A percentile compares a stretch with the other conserved stretches of the same genome.
These are phyloP conservation scores for Vitis labrusca DNA, from an alignment of 164 flowering plant species.

Conservation along the genomic window DNA sequence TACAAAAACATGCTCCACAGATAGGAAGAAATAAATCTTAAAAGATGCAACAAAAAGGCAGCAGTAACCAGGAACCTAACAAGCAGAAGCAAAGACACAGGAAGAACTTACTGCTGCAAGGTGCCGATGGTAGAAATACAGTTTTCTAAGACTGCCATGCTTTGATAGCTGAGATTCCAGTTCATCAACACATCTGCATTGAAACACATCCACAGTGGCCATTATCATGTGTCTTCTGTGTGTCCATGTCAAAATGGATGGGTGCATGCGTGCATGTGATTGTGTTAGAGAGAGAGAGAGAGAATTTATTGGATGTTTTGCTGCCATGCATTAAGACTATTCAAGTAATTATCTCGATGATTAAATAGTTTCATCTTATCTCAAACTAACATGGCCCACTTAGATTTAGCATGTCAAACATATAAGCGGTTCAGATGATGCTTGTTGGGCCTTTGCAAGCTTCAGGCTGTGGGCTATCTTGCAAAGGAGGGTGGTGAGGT, in stretches of 20 bases:
- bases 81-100: neutral
- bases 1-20: no score
- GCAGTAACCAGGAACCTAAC: conserved; percentile 1
- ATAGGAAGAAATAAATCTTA: no score
- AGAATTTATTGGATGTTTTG: neutral
- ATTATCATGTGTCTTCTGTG: neutral
- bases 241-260: neutral
- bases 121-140: conserved; percentile 94
- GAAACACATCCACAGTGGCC: conserved; percentile 6
- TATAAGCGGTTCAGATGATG: no score
- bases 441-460: no score
- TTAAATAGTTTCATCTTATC: no score
- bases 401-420: no score
- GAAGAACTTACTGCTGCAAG: conserved; percentile 75
- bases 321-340: no score
- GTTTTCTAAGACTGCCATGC: conserved; percentile 88
- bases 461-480: no score
- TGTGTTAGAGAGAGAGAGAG: neutral
- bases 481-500: no score
- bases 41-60: neutral
- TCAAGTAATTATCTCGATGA: no score
- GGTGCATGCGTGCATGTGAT: no score
- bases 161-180: conserved; percentile 79
- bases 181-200: conserved; percentile 88
- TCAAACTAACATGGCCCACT: no score